Conservation (phyloP, 768 basidiomycete genomes). For the Coprinellus aureogranulatus region DNA sequence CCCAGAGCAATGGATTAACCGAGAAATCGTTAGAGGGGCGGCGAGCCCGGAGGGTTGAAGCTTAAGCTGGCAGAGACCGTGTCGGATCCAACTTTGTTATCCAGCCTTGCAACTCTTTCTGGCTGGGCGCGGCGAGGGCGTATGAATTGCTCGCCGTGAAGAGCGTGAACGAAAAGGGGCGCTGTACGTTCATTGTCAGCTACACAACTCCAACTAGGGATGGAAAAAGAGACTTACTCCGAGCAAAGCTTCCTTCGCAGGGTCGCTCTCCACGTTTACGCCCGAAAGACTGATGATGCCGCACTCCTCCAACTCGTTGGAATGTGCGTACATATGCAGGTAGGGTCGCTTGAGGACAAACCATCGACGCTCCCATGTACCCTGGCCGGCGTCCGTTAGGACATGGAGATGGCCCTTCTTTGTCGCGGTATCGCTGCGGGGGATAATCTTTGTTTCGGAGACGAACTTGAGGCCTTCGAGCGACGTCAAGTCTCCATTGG, state of each 20-base stretch:
- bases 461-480: constrained; percentile 64
- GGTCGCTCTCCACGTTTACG: constrained; percentile 82
- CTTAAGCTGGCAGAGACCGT: constrained; percentile 15
- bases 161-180: constrained; percentile 82
- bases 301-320: constrained; percentile 80
- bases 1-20: too few relatives aligned
- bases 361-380: constrained; percentile 81
- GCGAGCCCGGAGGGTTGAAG: too few relatives aligned
- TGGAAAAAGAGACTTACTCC: constrained; percentile 60
- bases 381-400: constrained; percentile 74
- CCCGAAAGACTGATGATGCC: constrained; percentile 80
- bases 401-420: constrained; percentile 84
- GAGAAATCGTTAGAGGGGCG: too few relatives aligned
- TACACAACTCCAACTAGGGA: constrained; percentile 1
- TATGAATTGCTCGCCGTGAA: constrained; percentile 92
- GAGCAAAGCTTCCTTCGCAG: constrained; percentile 82
- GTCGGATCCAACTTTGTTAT: constrained; percentile 82
- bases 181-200: constrained; percentile 41
- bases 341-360: constrained; percentile 90
- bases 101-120: constrained; percentile 86
- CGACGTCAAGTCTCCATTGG: constrained; percentile 31
- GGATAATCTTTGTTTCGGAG: constrained; percentile 69
- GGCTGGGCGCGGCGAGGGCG: constrained; percentile 77
- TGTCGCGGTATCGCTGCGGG: constrained; percentile 71
- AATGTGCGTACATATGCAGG: constrained; percentile 81